Evolutionary conservation across 2,329 filamentous ascomycete species (phyloP).

Genomic region (Trichoderma sp.): DNA sequence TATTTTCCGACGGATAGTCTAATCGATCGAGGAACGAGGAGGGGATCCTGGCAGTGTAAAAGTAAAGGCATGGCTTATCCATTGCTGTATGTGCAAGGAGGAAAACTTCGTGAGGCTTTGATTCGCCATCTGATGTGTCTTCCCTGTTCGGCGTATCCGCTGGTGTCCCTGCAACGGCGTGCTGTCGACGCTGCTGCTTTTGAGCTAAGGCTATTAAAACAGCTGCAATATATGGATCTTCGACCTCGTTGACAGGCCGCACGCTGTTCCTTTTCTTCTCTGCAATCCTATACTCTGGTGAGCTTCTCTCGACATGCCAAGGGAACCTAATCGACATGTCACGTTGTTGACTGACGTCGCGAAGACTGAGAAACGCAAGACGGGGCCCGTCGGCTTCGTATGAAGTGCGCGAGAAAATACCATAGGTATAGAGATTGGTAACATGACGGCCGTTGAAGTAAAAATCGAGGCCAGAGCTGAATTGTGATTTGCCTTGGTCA

Average conservation of each 20-base stretch:
- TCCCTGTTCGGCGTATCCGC: background rate
- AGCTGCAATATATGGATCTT: background rate
- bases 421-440: background rate
- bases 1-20: background rate
- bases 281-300: background rate
- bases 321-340: background rate
- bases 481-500: background rate
- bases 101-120: background rate
- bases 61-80: background rate
- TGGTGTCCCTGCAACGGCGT: background rate
- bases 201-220: background rate
- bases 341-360: background rate
- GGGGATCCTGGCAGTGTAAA: background rate
- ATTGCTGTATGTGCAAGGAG: background rate
- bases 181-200: background rate
- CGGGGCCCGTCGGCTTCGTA: background rate
- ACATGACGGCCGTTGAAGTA: background rate
- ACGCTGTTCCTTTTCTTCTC: background rate
- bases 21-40: background rate
- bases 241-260: background rate
- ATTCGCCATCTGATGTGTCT: background rate
- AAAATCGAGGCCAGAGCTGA: background rate
- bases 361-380: background rate
- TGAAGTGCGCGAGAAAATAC: background rate
- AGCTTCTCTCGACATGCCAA: background rate